These are phyloP conservation scores for Thermothielavioides terrestris DNA, from an alignment of 495 filamentous ascomycete genomes.

Conservation along the genomic window DNA sequence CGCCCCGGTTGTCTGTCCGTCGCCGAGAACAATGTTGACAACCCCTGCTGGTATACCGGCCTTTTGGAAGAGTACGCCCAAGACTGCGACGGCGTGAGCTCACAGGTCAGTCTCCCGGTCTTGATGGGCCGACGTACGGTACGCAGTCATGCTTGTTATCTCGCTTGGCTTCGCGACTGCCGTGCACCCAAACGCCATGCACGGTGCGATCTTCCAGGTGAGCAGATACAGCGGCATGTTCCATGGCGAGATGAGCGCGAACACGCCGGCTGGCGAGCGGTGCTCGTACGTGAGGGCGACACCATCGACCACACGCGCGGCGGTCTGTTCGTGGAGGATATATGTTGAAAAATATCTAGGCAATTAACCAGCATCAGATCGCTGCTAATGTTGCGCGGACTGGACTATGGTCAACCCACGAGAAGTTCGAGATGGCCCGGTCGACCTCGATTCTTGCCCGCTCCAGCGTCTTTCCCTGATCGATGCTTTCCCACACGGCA, in stretches of 20 bases:
- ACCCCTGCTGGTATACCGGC: slow-evolving; percentile 46
- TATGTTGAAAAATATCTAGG: slow-evolving; percentile 23
- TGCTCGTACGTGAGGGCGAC: slow-evolving; percentile 22
- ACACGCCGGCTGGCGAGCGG: slow-evolving; percentile 21
- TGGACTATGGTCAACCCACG: slow-evolving; percentile 4
- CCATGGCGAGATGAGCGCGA: slow-evolving; percentile 24
- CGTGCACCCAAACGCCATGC: slow-evolving; percentile 24
- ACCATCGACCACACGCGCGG: slow-evolving; percentile 18
- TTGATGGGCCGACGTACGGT: slow-evolving; percentile 40
- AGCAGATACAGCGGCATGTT: slow-evolving; percentile 26
- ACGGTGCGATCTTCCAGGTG: slow-evolving; percentile 25
- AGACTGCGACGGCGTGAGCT: slow-evolving; percentile 22
- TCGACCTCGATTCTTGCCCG: slow-evolving; percentile 21
- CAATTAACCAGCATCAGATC: neutral
- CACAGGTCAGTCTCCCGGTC: too few species aligned
- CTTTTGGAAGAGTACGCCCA: slow-evolving; percentile 26
- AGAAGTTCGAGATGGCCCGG: slow-evolving; percentile 21
- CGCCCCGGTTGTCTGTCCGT: slow-evolving; percentile 41
- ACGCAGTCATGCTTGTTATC: slow-evolving; percentile 35
- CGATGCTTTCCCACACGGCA: slow-evolving; percentile 27
- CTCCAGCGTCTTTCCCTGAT: slow-evolving; percentile 24
- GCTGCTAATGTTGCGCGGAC: neutral
- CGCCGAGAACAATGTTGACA: slow-evolving; percentile 44
- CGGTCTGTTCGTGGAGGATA: slow-evolving; percentile 22
- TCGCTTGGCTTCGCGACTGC: slow-evolving; percentile 24